Evolutionary conservation across 345 rosid genomes (phyloP).

Genomic region (Schrenkiella parvula): DNA sequence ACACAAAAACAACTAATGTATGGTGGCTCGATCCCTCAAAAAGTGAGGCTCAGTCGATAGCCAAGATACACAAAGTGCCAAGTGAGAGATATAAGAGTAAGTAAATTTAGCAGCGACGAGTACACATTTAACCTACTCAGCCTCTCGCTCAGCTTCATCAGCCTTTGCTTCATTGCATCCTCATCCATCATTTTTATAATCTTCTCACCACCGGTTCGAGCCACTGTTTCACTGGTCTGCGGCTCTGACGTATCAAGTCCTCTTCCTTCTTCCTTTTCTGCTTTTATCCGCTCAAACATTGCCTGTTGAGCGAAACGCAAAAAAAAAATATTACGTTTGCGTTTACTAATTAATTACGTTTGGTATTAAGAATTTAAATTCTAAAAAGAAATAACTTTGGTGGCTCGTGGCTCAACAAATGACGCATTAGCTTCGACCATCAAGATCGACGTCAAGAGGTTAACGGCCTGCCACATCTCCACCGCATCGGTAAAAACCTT

Average conservation of each 20-base stretch:
- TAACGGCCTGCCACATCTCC: conserved; percentile 50
- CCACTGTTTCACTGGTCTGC: not conserved
- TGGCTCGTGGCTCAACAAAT: conserved; percentile 61
- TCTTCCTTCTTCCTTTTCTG: conserved; percentile 79
- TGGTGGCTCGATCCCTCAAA: conserved; percentile 12
- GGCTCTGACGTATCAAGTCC: conserved; percentile 39
- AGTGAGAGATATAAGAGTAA: conserved; percentile 54
- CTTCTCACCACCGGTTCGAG: not conserved
- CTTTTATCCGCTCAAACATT: conserved; percentile 61
- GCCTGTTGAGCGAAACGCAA: conserved; percentile 12
- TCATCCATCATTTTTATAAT: conserved; percentile 15
- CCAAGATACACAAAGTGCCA: conserved; percentile 65
- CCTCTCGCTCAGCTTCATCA: conserved; percentile 35
- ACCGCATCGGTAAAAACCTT: conserved; percentile 29
- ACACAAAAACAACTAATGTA: not conserved
- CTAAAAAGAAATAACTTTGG: conserved; percentile 46
- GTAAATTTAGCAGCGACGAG: conserved; percentile 51
- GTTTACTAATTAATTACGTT: too few relatives aligned
- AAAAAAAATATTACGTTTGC: not conserved
- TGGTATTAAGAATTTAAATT: too few relatives aligned
- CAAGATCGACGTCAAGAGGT: conserved; percentile 42
- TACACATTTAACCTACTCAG: conserved; percentile 50
- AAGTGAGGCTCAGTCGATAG: conserved; percentile 36
- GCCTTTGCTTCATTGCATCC: conserved; percentile 19
- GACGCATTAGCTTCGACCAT: conserved; percentile 50